Conservation (phyloP, 768 basidiomycete genomes). For the Russula earlei region DNA sequence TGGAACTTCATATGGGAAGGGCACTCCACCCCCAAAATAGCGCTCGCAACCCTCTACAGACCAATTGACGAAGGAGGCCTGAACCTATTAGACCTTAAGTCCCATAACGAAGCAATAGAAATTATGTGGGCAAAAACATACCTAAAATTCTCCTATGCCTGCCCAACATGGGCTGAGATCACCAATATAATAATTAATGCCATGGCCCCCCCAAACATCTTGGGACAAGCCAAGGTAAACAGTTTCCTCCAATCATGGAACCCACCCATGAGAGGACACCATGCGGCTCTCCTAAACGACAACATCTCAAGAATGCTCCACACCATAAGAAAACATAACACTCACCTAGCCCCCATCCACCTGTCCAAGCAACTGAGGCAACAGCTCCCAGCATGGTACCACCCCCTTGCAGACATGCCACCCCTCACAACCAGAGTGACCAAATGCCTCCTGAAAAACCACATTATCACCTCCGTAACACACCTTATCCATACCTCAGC, state of each 20-base stretch:
- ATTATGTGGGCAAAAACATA: not conserved
- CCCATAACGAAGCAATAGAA: not conserved
- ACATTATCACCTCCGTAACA: not conserved
- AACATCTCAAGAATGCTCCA: no score
- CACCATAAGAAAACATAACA: not conserved
- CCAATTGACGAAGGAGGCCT: not conserved
- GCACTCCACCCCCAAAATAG: not conserved
- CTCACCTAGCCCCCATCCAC: no score
- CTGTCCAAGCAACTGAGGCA: not conserved
- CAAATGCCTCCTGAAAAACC: not conserved
- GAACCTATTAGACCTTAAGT: not conserved
- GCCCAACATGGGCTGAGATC: not conserved
- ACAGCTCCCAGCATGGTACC: not conserved
- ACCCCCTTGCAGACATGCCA: not conserved
- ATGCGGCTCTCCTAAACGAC: no score
- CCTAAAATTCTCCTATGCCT: not conserved
- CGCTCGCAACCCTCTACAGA: not conserved
- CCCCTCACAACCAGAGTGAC: not conserved
- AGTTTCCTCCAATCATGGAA: no score
- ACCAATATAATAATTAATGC: not conserved
- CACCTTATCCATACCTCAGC: not conserved
- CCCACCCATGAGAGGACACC: no score
- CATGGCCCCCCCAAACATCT: no score
- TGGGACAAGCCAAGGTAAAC: no score
- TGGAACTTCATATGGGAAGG: not conserved